A percentile compares a stretch with the other conserved stretches of the same genome.
phyloP scores from a whole-genome alignment of 2,329 filamentous ascomycete species.

The Huntiella abstrusa region DNA sequence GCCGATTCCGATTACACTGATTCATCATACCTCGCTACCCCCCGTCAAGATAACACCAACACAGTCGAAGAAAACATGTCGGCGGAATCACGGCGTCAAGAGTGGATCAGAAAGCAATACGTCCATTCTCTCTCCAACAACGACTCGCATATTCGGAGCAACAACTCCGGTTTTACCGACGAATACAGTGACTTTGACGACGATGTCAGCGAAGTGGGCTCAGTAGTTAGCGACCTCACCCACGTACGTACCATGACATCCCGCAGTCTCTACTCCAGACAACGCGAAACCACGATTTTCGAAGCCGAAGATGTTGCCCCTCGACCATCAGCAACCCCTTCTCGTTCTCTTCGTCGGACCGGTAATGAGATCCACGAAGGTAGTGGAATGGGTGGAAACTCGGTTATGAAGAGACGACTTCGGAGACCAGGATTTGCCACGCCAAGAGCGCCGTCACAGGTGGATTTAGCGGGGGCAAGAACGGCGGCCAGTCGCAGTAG shows the following conservation, averaged over 20 bases:
- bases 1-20: conserved; percentile 10
- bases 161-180: conserved; percentile 6
- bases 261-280: conserved; percentile 9
- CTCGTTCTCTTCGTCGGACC: conserved; percentile 4
- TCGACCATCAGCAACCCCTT: conserved; percentile 4
- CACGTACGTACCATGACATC: conserved; percentile 11
- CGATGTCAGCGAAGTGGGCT: conserved; percentile 10
- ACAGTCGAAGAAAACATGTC: conserved; percentile 9
- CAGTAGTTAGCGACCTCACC: conserved; percentile 11
- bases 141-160: background rate
- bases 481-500: background rate
- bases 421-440: conserved; percentile 17
- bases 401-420: conserved; percentile 18
- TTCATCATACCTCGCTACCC: conserved; percentile 8
- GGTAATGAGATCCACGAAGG: conserved; percentile 19
- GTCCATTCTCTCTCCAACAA: conserved; percentile 10
- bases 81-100: conserved; percentile 8
- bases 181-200: conserved; percentile 10
- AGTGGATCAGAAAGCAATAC: conserved; percentile 11
- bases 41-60: conserved; percentile 2
- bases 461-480: conserved; percentile 17
- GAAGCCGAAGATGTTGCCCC: conserved; percentile 10
- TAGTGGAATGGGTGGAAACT: conserved; percentile 15
- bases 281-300: conserved; percentile 10
- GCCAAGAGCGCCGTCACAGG: conserved; percentile 15